phyloP scores from a whole-genome alignment of 1,284 basidiomycete species.

The Moesziomyces antarcticus region DNA sequence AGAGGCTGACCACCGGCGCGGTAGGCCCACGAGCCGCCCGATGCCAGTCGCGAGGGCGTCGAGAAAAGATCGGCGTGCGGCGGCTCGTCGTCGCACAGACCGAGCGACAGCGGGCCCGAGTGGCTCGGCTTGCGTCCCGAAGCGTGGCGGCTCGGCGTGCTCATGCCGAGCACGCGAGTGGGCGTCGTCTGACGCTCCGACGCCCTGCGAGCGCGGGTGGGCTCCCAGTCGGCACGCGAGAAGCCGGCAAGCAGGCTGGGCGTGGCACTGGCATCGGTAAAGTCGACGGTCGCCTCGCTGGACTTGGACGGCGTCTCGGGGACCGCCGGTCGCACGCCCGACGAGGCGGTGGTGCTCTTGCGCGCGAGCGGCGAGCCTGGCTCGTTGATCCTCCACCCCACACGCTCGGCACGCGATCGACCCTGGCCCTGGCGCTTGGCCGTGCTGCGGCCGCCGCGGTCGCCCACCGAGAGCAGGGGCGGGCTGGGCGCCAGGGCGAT shows the following conservation, averaged over 20 bases:
- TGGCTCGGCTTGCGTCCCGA: constrained; percentile 39
- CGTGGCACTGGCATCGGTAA: constrained; percentile 41
- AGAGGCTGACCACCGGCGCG: constrained; percentile 23
- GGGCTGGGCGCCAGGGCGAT: constrained; percentile 58
- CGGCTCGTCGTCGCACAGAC: constrained; percentile 36
- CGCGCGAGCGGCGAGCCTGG: constrained; percentile 59
- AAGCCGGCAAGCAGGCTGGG: constrained; percentile 46
- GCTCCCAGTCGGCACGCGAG: constrained; percentile 48
- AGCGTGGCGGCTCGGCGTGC: constrained; percentile 46
- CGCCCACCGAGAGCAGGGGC: constrained; percentile 38
- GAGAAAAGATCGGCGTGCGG: constrained; percentile 56
- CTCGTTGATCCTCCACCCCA: constrained; percentile 54
- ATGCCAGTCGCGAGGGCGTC: constrained; percentile 53
- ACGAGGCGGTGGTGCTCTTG: constrained; percentile 52
- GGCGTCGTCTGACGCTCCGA: constrained; percentile 37
- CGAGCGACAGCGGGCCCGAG: constrained; percentile 34
- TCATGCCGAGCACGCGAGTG: constrained; percentile 33
- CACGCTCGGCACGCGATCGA: constrained; percentile 49
- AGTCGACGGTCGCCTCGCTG: constrained; percentile 39
- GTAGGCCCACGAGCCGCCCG: constrained; percentile 44
- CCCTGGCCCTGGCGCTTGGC: constrained; percentile 49
- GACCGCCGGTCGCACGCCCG: constrained; percentile 36
- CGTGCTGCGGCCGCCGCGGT: constrained; percentile 37
- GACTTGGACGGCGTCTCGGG: constrained; percentile 38
- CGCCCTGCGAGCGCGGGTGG: constrained; percentile 18